These are phyloP conservation scores for Knoxdaviesia capensis DNA, from an alignment of 2,329 filamentous ascomycete species.

Conservation along the genomic window DNA sequence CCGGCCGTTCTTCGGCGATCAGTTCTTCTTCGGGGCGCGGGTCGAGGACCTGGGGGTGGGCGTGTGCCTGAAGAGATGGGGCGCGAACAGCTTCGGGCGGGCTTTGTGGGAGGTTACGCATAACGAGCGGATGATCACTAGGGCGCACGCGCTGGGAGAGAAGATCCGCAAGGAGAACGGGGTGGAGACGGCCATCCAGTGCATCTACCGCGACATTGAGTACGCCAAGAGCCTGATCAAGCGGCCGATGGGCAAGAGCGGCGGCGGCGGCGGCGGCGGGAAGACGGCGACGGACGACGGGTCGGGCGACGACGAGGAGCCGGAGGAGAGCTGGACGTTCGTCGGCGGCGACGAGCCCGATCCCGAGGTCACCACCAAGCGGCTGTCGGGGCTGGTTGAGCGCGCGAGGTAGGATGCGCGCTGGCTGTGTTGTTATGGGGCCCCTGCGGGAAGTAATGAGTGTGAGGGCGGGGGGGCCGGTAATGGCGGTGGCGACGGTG, in stretches of 20 bases:
- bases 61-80: conserved; percentile 73
- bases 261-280: conserved; percentile 11
- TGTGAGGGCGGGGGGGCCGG: too few species aligned
- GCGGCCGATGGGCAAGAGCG: conserved; percentile 34
- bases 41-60: conserved; percentile 90
- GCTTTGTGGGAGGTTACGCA: conserved; percentile 85
- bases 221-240: conserved; percentile 75
- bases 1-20: conserved; percentile 92
- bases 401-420: too few species aligned
- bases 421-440: too few species aligned
- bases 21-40: conserved; percentile 83
- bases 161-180: conserved; percentile 83
- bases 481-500: too few species aligned
- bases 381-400: conserved; percentile 10
- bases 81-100: conserved; percentile 64
- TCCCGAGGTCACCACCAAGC: conserved; percentile 20
- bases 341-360: conserved; percentile 39
- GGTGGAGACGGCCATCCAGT: conserved; percentile 76
- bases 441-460: too few species aligned
- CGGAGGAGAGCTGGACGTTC: conserved; percentile 81
- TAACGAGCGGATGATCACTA: conserved; percentile 76
- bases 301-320: conserved; percentile 33
- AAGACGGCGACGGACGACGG: conserved; percentile 12
- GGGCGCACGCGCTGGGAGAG: conserved; percentile 64
- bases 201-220: conserved; percentile 85